Percentiles rank a stretch among this genome's conserved stretches.
phyloP scores from a whole-genome alignment of 495 filamentous ascomycete genomes.

The Penicillium daleae region DNA sequence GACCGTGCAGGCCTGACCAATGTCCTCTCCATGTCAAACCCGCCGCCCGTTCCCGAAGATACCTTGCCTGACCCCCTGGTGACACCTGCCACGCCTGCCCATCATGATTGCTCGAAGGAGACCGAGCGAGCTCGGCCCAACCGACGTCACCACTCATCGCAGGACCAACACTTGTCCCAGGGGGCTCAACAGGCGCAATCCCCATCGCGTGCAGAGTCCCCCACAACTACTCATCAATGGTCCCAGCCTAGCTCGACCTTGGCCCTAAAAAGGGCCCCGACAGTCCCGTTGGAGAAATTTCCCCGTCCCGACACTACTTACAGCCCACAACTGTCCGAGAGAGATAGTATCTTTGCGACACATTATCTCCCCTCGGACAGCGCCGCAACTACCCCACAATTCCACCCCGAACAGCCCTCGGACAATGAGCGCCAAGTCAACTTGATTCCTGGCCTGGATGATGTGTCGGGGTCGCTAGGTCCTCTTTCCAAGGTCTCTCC shows the following conservation, averaged over 20 bases:
- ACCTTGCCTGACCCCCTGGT: slow-evolving; percentile 53
- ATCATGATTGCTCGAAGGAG: slow-evolving; percentile 50
- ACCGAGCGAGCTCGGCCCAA: slow-evolving; percentile 39
- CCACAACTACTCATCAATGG: slow-evolving; percentile 42
- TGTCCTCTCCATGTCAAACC: slow-evolving; percentile 61
- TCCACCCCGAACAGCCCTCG: slow-evolving; percentile 42
- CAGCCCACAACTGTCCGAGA: slow-evolving; percentile 59
- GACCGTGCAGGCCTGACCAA: slow-evolving; percentile 49
- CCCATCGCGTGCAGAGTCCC: slow-evolving; percentile 48
- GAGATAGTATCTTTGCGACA: slow-evolving; percentile 68
- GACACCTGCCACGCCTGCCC: slow-evolving; percentile 52
- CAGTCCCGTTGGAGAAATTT: slow-evolving; percentile 33
- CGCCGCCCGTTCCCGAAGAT: slow-evolving; percentile 52
- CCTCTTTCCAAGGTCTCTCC: slow-evolving; percentile 43
- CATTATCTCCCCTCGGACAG: slow-evolving; percentile 58
- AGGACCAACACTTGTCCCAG: slow-evolving; percentile 40
- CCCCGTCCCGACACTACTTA: slow-evolving; percentile 36
- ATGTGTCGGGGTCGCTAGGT: slow-evolving; percentile 41
- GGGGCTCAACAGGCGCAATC: slow-evolving; percentile 37
- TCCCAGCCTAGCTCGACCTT: slow-evolving; percentile 35
- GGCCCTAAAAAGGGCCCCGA: slow-evolving; percentile 44
- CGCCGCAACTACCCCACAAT: slow-evolving; percentile 51
- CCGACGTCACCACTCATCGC: slow-evolving; percentile 48
- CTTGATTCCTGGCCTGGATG: slow-evolving; percentile 36
- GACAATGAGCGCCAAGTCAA: slow-evolving; percentile 38